Evolutionary conservation across 2,329 filamentous ascomycete species (phyloP).

Genomic region (Onygenales sp.): DNA sequence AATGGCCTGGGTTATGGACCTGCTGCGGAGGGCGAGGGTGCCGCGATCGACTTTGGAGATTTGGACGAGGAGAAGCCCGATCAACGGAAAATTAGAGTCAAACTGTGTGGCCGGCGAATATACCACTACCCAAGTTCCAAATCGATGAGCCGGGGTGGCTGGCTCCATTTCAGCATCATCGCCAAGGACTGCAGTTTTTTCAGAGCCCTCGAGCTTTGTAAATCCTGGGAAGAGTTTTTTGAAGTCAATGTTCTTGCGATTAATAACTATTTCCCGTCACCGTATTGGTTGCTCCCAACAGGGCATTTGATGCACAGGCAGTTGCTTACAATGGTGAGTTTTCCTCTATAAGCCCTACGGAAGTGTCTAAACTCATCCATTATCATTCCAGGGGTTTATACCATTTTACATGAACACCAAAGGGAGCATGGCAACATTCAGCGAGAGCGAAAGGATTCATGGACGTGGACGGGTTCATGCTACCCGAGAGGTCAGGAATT

Average conservation of each 20-base stretch:
- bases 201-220: slow-evolving; percentile 38
- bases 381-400: slow-evolving; percentile 22
- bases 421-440: slow-evolving; percentile 23
- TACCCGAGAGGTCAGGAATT: slow-evolving; percentile 29
- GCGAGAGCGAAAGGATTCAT: slow-evolving; percentile 8
- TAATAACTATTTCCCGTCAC: slow-evolving; percentile 40
- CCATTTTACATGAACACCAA: slow-evolving; percentile 25
- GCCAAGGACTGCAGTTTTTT: slow-evolving; percentile 39
- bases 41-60: slow-evolving; percentile 27
- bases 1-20: not conserved
- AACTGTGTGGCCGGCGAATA: slow-evolving; percentile 40
- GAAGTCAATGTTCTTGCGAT: slow-evolving; percentile 37
- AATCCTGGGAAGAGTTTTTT: slow-evolving; percentile 44
- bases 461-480: slow-evolving; percentile 16
- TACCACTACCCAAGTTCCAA: slow-evolving; percentile 43
- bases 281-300: slow-evolving; percentile 29
- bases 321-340: slow-evolving; percentile 29
- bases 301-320: slow-evolving; percentile 30
- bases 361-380: slow-evolving; percentile 10
- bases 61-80: slow-evolving; percentile 16
- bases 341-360: not conserved
- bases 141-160: slow-evolving; percentile 39
- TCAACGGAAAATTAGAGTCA: slow-evolving; percentile 33
- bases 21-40: slow-evolving; percentile 8
- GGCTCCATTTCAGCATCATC: slow-evolving; percentile 43